phyloP scores from a whole-genome alignment of 805 yeast species.

The Wickerhamiella shivajii region DNA sequence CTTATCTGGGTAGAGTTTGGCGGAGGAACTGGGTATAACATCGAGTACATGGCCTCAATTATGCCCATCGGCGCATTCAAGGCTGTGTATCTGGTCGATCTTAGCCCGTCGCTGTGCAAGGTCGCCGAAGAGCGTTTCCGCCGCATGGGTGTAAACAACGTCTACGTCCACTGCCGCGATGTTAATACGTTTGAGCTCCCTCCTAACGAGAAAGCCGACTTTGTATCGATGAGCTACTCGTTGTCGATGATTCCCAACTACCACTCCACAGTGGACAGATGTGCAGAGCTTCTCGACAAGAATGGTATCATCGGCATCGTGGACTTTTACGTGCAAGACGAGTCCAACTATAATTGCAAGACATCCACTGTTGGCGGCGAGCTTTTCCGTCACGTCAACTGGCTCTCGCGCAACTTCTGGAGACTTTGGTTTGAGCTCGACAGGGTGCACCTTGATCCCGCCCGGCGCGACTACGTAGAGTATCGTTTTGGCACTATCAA shows the following conservation, averaged over 20 bases:
- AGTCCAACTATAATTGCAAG: conserved; percentile 49
- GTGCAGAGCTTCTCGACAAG: conserved; percentile 35
- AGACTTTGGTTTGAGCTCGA: conserved; percentile 79
- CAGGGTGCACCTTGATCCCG: conserved; percentile 60
- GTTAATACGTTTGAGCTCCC: conserved; percentile 56
- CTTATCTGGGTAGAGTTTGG: conserved; percentile 37
- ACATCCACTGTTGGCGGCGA: conserved; percentile 64
- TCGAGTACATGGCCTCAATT: conserved; percentile 55
- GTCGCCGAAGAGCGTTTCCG: conserved; percentile 49
- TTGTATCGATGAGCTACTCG: conserved; percentile 66
- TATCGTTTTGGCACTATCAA: conserved; percentile 72
- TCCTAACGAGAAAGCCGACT: conserved; percentile 35
- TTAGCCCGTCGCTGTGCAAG: conserved; percentile 62
- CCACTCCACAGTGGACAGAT: conserved; percentile 64
- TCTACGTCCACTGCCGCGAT: conserved; percentile 55
- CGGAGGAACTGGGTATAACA: conserved; percentile 77
- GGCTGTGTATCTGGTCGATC: conserved; percentile 57
- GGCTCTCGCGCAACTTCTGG: conserved; percentile 74
- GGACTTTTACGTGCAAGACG: conserved; percentile 67
- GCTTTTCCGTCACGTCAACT: conserved; percentile 54
- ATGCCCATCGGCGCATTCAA: conserved; percentile 38
- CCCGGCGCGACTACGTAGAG: conserved; percentile 72
- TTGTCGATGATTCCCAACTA: conserved; percentile 76
- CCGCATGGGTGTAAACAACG: conserved; percentile 38
- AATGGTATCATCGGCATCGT: conserved; percentile 55